phyloP scores from a whole-genome alignment of 495 filamentous ascomycete genomes.

The Thozetella sp. region DNA sequence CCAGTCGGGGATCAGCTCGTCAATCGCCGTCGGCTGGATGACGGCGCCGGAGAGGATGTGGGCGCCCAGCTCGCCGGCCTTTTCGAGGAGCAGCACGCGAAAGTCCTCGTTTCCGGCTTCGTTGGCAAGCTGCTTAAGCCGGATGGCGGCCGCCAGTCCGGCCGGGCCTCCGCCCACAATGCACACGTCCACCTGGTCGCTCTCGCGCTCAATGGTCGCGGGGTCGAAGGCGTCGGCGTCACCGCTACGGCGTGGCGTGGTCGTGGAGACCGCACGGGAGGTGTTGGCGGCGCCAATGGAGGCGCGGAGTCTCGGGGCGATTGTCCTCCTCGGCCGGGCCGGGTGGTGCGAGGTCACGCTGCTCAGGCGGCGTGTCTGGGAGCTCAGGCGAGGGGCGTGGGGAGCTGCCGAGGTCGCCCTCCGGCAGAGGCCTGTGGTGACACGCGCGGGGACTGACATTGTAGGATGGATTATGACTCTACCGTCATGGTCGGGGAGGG shows the following conservation, averaged over 20 bases:
- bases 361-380: slow-evolving; percentile 12
- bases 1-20: slow-evolving; percentile 95
- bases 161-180: slow-evolving; percentile 96
- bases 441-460: slow-evolving; percentile 26
- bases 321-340: slow-evolving; percentile 8
- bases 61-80: slow-evolving; percentile 91
- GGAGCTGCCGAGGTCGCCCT: slow-evolving; percentile 13
- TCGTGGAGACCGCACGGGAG: slow-evolving; percentile 21
- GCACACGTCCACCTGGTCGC: slow-evolving; percentile 92
- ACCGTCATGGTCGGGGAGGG: background rate
- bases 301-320: slow-evolving; percentile 4
- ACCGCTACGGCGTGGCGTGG: slow-evolving; percentile 51
- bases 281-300: slow-evolving; percentile 2
- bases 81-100: slow-evolving; percentile 89
- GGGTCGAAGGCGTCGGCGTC: slow-evolving; percentile 69
- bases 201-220: slow-evolving; percentile 76
- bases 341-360: slow-evolving; percentile 14
- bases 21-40: slow-evolving; percentile 84
- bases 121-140: slow-evolving; percentile 93
- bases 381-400: slow-evolving; percentile 3
- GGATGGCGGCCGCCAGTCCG: slow-evolving; percentile 89
- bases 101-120: slow-evolving; percentile 96
- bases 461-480: background rate
- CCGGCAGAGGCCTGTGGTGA: slow-evolving; percentile 27
- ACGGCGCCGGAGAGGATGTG: slow-evolving; percentile 97